Evolutionary conservation across 176 grass and related monocot genomes (phyloP).

Genomic region (sorghum (Sorghum bicolor)): Sorghum_bicolor_NCBIv3 NC_012878.2:4315501-4316000

Average conservation of each 20-base stretch:
- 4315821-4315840: constrained; percentile 61
- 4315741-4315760: constrained; percentile 57
- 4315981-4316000: constrained; percentile 41
- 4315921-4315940: constrained; percentile 67
- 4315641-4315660: constrained; percentile 59
- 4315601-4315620: constrained; percentile 76
- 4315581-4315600: constrained; percentile 83
- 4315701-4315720: constrained; percentile 70
- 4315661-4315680: constrained; percentile 67
- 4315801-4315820: constrained; percentile 49
- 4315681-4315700: constrained; percentile 63
- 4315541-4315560: constrained; percentile 68
- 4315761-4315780: constrained; percentile 69
- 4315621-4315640: constrained; percentile 67
- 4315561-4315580: constrained; percentile 57
- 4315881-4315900: constrained; percentile 59
- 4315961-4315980: constrained; percentile 64
- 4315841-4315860: constrained; percentile 62
- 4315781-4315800: constrained; percentile 68
- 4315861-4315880: constrained; percentile 64
- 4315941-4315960: constrained; percentile 57
- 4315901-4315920: constrained; percentile 68
- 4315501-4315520: constrained; percentile 61
- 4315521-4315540: constrained; percentile 98
- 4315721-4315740: constrained; percentile 59